Evolutionary conservation across 768 basidiomycete genomes (phyloP).

Genomic region (Termitomyces sp.): DNA sequence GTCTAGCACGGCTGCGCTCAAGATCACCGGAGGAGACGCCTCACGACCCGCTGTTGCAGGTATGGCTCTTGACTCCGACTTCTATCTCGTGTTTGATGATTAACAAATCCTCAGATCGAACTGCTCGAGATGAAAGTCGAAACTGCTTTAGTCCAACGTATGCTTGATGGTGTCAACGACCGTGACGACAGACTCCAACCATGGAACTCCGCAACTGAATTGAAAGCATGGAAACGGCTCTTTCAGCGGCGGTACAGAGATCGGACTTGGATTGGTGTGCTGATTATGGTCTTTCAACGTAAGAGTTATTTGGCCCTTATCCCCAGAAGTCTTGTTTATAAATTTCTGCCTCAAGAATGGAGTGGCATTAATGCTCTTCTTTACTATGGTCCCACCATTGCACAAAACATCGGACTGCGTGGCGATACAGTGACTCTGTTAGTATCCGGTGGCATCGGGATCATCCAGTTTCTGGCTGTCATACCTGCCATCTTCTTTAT

Average conservation of each 20-base stretch:
- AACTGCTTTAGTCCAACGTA: constrained; percentile 42
- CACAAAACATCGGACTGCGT: constrained; percentile 55
- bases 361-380: constrained; percentile 81
- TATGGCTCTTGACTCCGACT: constrained; percentile 11
- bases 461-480: constrained; percentile 73
- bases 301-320: constrained; percentile 14
- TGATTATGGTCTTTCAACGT: constrained; percentile 86
- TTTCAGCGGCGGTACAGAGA: constrained; percentile 47
- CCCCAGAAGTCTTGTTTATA: background rate
- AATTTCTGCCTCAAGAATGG: constrained; percentile 53
- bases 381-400: constrained; percentile 76
- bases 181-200: constrained; percentile 1
- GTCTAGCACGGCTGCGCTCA: constrained; percentile 52
- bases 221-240: constrained; percentile 48
- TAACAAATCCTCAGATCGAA: constrained; percentile 43
- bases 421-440: constrained; percentile 56
- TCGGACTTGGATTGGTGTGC: constrained; percentile 63
- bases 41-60: constrained; percentile 48
- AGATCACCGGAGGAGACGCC: constrained; percentile 38
- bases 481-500: constrained; percentile 69
- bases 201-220: constrained; percentile 26
- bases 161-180: constrained; percentile 15
- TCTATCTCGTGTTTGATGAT: background rate
- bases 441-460: constrained; percentile 74
- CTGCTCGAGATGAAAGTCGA: constrained; percentile 74